phyloP scores from a whole-genome alignment of 345 rosid genomes.

The Acer campestre region DNA sequence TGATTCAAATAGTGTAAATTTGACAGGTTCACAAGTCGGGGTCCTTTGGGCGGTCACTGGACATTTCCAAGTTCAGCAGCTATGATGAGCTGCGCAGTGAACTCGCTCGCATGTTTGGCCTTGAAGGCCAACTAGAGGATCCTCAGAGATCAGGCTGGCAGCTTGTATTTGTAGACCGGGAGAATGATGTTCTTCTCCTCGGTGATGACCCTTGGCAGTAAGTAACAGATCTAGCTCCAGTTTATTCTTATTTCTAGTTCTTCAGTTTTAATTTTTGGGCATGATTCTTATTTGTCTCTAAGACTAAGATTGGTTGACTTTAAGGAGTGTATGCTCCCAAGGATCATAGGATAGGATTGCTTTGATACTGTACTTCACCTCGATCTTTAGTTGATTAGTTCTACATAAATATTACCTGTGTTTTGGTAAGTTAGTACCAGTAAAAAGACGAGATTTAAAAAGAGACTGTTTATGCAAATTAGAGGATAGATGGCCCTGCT shows the following conservation, averaged over 20 bases:
- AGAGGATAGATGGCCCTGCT: background rate
- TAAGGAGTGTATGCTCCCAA: background rate
- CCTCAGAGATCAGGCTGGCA: slow-evolving; percentile 66
- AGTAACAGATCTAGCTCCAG: slow-evolving; percentile 16
- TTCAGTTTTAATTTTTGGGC: background rate
- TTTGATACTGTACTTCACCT: background rate
- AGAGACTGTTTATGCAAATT: background rate
- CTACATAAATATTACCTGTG: background rate
- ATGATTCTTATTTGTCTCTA: slow-evolving; percentile 6
- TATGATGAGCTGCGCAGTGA: slow-evolving; percentile 51
- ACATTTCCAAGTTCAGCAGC: slow-evolving; percentile 53
- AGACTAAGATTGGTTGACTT: background rate
- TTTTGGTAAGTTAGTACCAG: background rate
- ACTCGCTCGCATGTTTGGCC: slow-evolving; percentile 50
- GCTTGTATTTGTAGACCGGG: slow-evolving; percentile 61
- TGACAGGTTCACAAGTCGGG: slow-evolving; percentile 46
- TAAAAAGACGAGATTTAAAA: background rate
- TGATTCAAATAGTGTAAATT: slow-evolving; percentile 3
- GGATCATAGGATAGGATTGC: background rate
- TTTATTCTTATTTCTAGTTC: background rate
- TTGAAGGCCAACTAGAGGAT: slow-evolving; percentile 58
- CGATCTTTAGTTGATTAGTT: background rate
- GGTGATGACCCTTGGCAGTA: slow-evolving; percentile 60
- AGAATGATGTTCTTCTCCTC: slow-evolving; percentile 57
- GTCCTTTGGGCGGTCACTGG: slow-evolving; percentile 56